phyloP scores from a whole-genome alignment of 2,329 filamentous ascomycete species.

The Xylariales sp. region DNA sequence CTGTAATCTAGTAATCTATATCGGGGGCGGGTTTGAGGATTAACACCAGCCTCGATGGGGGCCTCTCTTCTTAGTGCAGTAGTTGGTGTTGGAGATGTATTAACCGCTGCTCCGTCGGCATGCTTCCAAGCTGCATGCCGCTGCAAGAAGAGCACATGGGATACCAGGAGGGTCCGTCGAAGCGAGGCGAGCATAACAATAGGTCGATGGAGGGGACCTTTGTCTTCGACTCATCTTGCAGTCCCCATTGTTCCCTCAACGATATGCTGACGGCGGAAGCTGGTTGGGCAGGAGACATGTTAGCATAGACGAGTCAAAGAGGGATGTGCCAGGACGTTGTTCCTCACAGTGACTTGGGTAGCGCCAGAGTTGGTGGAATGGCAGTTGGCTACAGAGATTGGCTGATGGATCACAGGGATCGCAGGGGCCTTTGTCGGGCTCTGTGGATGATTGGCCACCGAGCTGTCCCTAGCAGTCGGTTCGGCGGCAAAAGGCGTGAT shows the following conservation, averaged over 20 bases:
- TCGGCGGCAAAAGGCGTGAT: constrained; percentile 51
- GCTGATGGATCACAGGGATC: constrained; percentile 25
- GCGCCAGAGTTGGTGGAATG: constrained; percentile 51
- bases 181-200: constrained; percentile 34
- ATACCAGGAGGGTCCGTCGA: constrained; percentile 32
- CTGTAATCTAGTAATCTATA: constrained; percentile 28
- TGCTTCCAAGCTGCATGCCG: constrained; percentile 23
- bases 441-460: constrained; percentile 48
- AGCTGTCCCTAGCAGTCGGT: constrained; percentile 46
- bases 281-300: constrained; percentile 49
- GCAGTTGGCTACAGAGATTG: constrained; percentile 52
- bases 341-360: constrained; percentile 49
- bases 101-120: constrained; percentile 33
- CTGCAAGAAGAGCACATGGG: constrained; percentile 35
- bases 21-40: constrained; percentile 46
- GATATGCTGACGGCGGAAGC: constrained; percentile 39
- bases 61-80: constrained; percentile 11
- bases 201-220: constrained; percentile 21
- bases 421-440: constrained; percentile 34
- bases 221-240: constrained; percentile 33
- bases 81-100: constrained; percentile 40
- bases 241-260: constrained; percentile 41
- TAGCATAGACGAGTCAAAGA: constrained; percentile 43
- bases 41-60: constrained; percentile 39
- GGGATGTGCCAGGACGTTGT: constrained; percentile 47